These are phyloP conservation scores for Pichia sp. DNA, from an alignment of 1,139 yeast species.

Conservation along the genomic window DNA sequence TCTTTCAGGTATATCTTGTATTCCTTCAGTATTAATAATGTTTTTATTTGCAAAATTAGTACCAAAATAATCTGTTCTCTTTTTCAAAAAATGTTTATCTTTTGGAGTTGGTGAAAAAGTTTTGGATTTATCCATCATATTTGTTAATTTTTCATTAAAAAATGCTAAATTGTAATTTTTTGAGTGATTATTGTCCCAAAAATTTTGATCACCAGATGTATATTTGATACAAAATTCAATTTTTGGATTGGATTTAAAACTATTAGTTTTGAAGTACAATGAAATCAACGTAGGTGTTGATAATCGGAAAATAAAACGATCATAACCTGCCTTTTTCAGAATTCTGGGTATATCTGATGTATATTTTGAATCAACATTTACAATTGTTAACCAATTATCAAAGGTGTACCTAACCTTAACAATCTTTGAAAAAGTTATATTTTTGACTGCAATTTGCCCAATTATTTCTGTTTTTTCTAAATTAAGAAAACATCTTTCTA, in stretches of 20 bases:
- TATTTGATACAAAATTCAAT: conserved; percentile 56
- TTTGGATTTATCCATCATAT: background rate
- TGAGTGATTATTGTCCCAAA: conserved; percentile 70
- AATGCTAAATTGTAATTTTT: conserved; percentile 54
- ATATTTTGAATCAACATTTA: conserved; percentile 61
- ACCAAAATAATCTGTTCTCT: background rate
- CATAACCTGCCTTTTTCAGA: conserved; percentile 45
- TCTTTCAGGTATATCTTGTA: background rate
- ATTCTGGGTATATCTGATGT: conserved; percentile 54
- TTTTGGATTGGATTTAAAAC: conserved; percentile 24
- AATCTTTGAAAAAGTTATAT: conserved; percentile 54
- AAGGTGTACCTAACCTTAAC: conserved; percentile 63
- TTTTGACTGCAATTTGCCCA: conserved; percentile 72
- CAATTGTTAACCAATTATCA: conserved; percentile 67
- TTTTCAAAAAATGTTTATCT: background rate
- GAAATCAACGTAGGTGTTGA: conserved; percentile 33
- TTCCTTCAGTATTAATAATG: background rate
- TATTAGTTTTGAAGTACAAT: conserved; percentile 19
- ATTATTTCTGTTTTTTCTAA: conserved; percentile 50
- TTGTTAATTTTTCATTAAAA: conserved; percentile 21
- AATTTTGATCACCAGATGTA: conserved; percentile 42
- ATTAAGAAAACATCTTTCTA: conserved; percentile 60
- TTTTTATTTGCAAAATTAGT: background rate
- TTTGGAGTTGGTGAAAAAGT: conserved; percentile 1
- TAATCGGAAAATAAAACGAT: conserved; percentile 50